Base-by-base conservation (phyloP, 805 yeast species). In the Candida orba region DNA sequence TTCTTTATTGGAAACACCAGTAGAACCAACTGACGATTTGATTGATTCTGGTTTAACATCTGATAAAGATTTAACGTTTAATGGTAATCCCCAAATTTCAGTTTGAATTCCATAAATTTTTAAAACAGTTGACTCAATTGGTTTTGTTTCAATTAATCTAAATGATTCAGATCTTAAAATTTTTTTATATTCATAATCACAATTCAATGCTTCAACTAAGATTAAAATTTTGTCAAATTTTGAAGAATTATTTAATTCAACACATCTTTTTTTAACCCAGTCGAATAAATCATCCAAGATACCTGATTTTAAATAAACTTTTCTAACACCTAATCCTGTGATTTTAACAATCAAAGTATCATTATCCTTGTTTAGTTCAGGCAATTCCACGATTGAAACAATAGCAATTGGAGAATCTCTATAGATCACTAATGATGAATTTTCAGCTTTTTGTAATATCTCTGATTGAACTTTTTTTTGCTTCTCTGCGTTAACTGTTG, bases 341-440 rank as follows among this genome's bases (percentile, higher is more conserved):
- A 82, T 77, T 30, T 67, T 71, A 46, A 81, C 75, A 18, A 69
- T 69, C 49, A 74, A 70, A 24, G 68, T 62, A 14, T 67, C 63
- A 22, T 63, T 62, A 8, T 69, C 60, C 8, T 9, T 15, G 0
- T 73, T 64, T 39, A 69, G 54, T 9, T 70, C 67, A n/a, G 72
- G 67, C 34, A 64, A 58, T 36, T 68, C 69, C 37, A 73, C 65
- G 10, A 67, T 46, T 1, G 81, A 71, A 27, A 74, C 66, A 32
- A 80, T 66, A 0, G 89, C 88, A 56, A 85, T 79, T 15, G 93
- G 90, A 1, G 80, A 67, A n/a, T 75, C 75, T 56, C 90, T 75
- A 64, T 84, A 84, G 15, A 75, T 58, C 24, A 83, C 69, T 34
- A 81, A 55, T 40, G 73, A 75, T 1, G 87, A 68, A 51, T 80